Evolutionary conservation across 805 yeast genomes (phyloP).

Genomic region (Pichia thaimueangensis): DNA sequence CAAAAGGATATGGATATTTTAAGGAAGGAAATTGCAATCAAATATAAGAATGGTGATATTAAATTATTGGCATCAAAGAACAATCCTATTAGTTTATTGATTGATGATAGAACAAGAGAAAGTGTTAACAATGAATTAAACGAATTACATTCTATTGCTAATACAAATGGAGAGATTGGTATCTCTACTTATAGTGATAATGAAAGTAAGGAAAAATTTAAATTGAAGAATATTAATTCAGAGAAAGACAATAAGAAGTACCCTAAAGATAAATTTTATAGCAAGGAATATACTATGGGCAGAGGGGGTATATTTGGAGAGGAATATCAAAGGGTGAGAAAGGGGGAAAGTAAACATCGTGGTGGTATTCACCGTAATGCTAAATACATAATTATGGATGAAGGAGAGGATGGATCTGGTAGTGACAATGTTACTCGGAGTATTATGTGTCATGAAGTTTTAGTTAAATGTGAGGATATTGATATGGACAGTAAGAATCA

Average conservation of each 20-base stretch:
- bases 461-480: conserved; percentile 5
- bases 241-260: not conserved
- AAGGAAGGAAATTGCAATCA: conserved; percentile 9
- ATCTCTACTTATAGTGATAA: not conserved
- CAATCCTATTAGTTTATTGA: conserved; percentile 7
- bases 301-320: conserved; percentile 14
- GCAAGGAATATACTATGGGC: conserved; percentile 11
- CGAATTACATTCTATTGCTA: not conserved
- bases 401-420: not conserved
- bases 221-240: not conserved
- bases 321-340: conserved; percentile 7
- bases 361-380: conserved; percentile 13
- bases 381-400: not conserved
- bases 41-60: conserved; percentile 10
- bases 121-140: not conserved
- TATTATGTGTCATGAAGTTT: conserved; percentile 14
- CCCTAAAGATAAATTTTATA: conserved; percentile 4
- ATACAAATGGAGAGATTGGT: conserved; percentile 4
- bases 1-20: conserved; percentile 6
- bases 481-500: conserved; percentile 15
- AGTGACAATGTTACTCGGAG: not conserved
- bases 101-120: conserved; percentile 7
- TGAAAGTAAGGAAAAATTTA: not conserved
- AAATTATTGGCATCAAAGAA: conserved; percentile 12
- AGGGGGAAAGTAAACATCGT: not conserved